These are phyloP conservation scores for Venturia carpophila DNA, from an alignment of 2,329 filamentous ascomycete genomes.

Conservation along the genomic window DNA sequence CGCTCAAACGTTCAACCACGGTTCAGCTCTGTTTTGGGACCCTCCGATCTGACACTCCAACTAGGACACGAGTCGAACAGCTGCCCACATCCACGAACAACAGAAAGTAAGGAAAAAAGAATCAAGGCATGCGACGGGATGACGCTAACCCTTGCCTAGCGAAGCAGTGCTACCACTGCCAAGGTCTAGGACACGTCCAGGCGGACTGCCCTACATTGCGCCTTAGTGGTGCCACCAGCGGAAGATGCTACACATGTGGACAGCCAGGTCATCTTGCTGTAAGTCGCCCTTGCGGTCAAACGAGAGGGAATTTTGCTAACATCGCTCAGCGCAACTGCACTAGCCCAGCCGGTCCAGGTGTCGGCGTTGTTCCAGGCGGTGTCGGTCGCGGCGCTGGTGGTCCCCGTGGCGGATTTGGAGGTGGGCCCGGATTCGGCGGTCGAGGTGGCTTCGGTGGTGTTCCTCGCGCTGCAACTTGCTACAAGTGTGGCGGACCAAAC, in stretches of 20 bases:
- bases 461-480: slow-evolving; percentile 57
- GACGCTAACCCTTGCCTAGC: slow-evolving; percentile 41
- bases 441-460: slow-evolving; percentile 67
- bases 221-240: slow-evolving; percentile 72
- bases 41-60: slow-evolving; percentile 16
- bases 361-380: slow-evolving; percentile 31
- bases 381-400: slow-evolving; percentile 54
- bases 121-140: not conserved
- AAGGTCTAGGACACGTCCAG: slow-evolving; percentile 95
- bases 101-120: slow-evolving; percentile 57
- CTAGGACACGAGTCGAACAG: slow-evolving; percentile 91
- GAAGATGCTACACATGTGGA: slow-evolving; percentile 95
- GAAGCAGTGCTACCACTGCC: slow-evolving; percentile 99
- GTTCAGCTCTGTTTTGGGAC: slow-evolving; percentile 14
- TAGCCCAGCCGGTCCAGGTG: slow-evolving; percentile 49
- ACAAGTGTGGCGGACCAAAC: slow-evolving; percentile 77
- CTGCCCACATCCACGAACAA: slow-evolving; percentile 92
- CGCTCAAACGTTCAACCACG: slow-evolving; percentile 29
- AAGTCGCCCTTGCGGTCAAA: slow-evolving; percentile 33
- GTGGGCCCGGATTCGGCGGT: slow-evolving; percentile 54
- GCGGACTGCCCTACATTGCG: slow-evolving; percentile 97
- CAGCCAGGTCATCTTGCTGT: slow-evolving; percentile 87
- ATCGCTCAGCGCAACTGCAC: slow-evolving; percentile 68
- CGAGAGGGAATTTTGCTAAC: slow-evolving; percentile 9
- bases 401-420: slow-evolving; percentile 62